Base-by-base conservation (phyloP, 208 protist genomes). In the Sergeia podlipaevii region DNA sequence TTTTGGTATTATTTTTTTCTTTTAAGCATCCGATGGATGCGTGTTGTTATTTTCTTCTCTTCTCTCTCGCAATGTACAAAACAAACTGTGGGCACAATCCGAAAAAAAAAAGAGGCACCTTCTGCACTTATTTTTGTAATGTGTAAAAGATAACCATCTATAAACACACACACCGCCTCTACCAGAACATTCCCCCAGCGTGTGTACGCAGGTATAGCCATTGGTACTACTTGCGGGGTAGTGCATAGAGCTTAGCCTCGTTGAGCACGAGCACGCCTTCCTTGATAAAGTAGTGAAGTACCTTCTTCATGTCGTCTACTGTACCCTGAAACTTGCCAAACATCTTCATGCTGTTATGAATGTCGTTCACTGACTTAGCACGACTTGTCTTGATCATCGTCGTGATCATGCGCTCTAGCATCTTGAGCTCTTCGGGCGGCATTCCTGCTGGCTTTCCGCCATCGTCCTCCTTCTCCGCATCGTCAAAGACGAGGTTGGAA, bases 271-370 rank as follows among this genome's bases (percentile, higher is more conserved):
- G 58, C 3, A 70, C 46, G n/a, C 69, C 73, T 13, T 79, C 43
- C 4, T 42, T 37, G n/a, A 89, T 55, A 44, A 95, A 80, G 39
- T 70, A 72, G 28, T 82, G 78, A 34, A 95, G 63, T 11, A 95
- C 45, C 38, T 74, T 70, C 47, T 74, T 70, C 52, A 90, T 57
- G 28, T 92, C 81, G 15, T 73, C 71, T 32, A 63, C 24, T 2
- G 48, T 77, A 18, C 77, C 80, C 29, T 70, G 46, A 39, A 88
- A 89, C 42, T 81, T 60, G 13, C 65, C 77, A 47, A 95, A 74
- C 68, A 90, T 71, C 53, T 89, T 91, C 65, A 95, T 65, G 60
- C 84, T 92, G 66, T 81, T 92, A 53, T 86, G 75, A 17, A 95
- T 90, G 34, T 89, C 81, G 15, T 64, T 75, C 5, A 63, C 58